These are phyloP conservation scores for Monosporascus sp. DNA, from an alignment of 2,329 filamentous ascomycete species.

Conservation along the genomic window DNA sequence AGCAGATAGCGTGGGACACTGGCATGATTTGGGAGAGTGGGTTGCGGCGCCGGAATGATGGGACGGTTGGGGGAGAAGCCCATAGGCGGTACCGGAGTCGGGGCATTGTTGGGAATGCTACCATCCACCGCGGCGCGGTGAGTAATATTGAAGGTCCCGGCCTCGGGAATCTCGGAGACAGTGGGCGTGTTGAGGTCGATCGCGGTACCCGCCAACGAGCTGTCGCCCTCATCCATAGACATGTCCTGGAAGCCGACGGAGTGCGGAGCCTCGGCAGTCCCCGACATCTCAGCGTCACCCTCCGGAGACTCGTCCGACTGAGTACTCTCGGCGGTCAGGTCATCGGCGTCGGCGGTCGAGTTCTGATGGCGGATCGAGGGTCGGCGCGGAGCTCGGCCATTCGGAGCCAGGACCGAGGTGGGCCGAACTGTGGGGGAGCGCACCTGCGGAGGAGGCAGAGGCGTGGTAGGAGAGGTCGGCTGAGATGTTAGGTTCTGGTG, in stretches of 20 bases:
- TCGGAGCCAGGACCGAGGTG: slow-evolving; percentile 46
- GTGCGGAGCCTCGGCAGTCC: slow-evolving; percentile 73
- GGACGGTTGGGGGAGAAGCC: slow-evolving; percentile 71
- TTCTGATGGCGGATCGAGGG: slow-evolving; percentile 87
- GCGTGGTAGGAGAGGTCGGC: slow-evolving; percentile 85
- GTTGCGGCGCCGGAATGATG: slow-evolving; percentile 66
- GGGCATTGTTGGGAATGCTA: slow-evolving; percentile 70
- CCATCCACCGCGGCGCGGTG: slow-evolving; percentile 80
- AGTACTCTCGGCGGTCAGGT: slow-evolving; percentile 77
- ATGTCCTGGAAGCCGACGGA: slow-evolving; percentile 82
- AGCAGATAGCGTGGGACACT: slow-evolving; percentile 75
- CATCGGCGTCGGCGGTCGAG: slow-evolving; percentile 85
- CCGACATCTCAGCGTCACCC: slow-evolving; percentile 65
- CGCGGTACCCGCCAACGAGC: slow-evolving; percentile 69
- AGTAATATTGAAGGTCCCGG: slow-evolving; percentile 89
- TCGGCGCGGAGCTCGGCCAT: slow-evolving; percentile 58
- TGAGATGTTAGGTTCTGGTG: slow-evolving; percentile 73
- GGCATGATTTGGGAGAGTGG: slow-evolving; percentile 59
- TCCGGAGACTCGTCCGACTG: slow-evolving; percentile 69
- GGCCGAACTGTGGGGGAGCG: slow-evolving; percentile 51
- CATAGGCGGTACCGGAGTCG: slow-evolving; percentile 60
- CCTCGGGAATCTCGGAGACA: slow-evolving; percentile 78
- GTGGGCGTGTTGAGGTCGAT: slow-evolving; percentile 73
- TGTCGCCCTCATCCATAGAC: slow-evolving; percentile 71
- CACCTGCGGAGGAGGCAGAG: slow-evolving; percentile 62